Evolutionary conservation across 345 rosid species (phyloP), one percentile per base, ranked within the genome.

Genomic region (Hirschfeldia incana): DNA sequence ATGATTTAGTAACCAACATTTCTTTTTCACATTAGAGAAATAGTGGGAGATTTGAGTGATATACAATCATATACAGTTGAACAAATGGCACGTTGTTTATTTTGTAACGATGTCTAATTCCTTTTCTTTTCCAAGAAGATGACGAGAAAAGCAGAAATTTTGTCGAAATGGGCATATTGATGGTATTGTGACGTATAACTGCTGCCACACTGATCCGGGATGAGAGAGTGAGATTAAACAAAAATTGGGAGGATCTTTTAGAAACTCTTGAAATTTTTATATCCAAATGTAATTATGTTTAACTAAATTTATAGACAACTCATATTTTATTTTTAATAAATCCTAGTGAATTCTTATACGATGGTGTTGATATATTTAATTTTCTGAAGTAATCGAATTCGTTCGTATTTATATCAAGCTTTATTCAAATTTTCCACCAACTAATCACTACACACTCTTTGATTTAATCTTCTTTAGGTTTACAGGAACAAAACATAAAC

Each of bases 121-220:
- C 42, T 15, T 69, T 15, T 42, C 70, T 69, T 69, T 15, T 60
- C 74, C 53, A 70, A 55, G 51, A 70, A 55, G 17, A 57, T 69
- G 17, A 70, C 3, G 33, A 70, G 65, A 15, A 69, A 29, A 29
- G 16, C 16, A 16, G 59, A 28, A 60, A 60, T 1, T 8, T 21
- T 64, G 64, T 53, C 26, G 27, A 65, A 21, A 21, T 9, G 73
- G 34, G 15, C 27, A 30, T 30, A 49, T 69, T 53, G 29, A 39
- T 49, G 42, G 42, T 51, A 51, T 15, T 69, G 62, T 30, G 62
- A 69, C 58, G 44, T 49, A 10, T 69, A 51, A 51, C 71, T 67
- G 44, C 30, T 39, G 1, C 16, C 33, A 53, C 59, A 53, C 59
- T 1, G 6, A 62, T 16, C 67, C 37, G 5, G 15, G 28, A 8